These are phyloP conservation scores for Dendrocalamus latiflorus DNA, from an alignment of 202 grass and related monocot genomes.

Conservation along the genomic window DNA sequence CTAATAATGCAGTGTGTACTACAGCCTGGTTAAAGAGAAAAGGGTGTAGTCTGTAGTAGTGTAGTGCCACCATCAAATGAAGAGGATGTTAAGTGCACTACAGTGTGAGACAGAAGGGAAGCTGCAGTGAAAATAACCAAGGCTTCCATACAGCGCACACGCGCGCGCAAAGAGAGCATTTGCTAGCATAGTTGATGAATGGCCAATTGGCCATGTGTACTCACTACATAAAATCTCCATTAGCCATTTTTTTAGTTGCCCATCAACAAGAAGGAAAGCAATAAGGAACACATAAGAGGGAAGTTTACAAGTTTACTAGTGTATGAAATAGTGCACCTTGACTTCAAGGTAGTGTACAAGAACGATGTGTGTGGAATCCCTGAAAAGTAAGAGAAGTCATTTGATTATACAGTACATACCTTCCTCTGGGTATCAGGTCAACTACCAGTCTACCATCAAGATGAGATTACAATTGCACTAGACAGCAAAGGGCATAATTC, in stretches of 20 bases:
- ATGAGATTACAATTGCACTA: not conserved
- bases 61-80: not conserved
- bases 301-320: not conserved
- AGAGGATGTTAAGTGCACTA: not conserved
- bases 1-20: not conserved
- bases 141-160: not conserved
- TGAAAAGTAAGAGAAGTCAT: slow-evolving; percentile 47
- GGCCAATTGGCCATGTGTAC: not conserved
- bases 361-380: slow-evolving; percentile 87
- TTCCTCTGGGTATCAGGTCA: not conserved
- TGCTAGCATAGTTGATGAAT: not conserved
- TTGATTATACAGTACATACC: slow-evolving; percentile 3
- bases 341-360: slow-evolving; percentile 91
- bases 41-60: not conserved
- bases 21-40: not conserved
- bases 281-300: not conserved
- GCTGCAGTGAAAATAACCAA: slow-evolving; percentile 1
- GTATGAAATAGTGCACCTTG: slow-evolving; percentile 43
- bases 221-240: not conserved
- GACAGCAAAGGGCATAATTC: not conserved
- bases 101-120: not conserved
- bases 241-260: not conserved
- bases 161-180: not conserved
- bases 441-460: slow-evolving; percentile 1
- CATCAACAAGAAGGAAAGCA: not conserved